Evolutionary conservation across 2,329 filamentous ascomycete genomes (phyloP), one percentile per base, ranked within the genome.

Genomic region (Cercospora sp.): DNA sequence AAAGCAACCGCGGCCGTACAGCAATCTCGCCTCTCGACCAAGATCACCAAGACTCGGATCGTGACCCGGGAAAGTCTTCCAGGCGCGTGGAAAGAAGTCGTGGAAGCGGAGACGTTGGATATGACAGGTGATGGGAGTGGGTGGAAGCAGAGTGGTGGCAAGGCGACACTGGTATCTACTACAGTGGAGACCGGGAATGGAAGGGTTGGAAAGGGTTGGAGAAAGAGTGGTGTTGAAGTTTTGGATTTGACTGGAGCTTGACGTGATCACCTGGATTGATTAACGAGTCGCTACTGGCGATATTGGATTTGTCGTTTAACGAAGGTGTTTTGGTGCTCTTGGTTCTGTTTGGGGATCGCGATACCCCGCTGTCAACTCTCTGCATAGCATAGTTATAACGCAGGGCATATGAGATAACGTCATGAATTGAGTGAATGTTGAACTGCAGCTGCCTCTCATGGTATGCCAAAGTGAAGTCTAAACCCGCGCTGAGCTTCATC

Each of bases 221-320:
- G 77, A 63, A 72, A 74, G 62, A 79, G 77, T 70, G 77, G 73
- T 3, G 76, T 79, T 20, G 77, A 78, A 60, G 70, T 78, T 5
- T 68, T 79, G 69, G 78, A 79, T 72, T 69, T 79, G 67, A 79
- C 77, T 8, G 73, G 70, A 6, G 73, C 62, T 55, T 75, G 72
- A 75, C 26, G 3, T 16, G 23, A 16, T 28, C 20, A 28, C 13
- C 5, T n/a, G 28, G 48, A 53, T 28, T 23, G 51, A 33, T 39
- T 16, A 28, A 33, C 10, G n/a, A 23, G 18, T 28, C 45, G 4
- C n/a, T 61, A 13, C 6, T 18, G 18, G 23, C 16, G 20, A 10
- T 28, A 12, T 51, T 45, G 23, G 23, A 20, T 60, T 42, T 42
- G 16, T 48, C 55, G 16, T 36, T 65, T 65, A 65, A 55, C 63